These are phyloP conservation scores for Diaporthe ampelina DNA, from an alignment of 2,329 filamentous ascomycete genomes.

Conservation along the genomic window DNA sequence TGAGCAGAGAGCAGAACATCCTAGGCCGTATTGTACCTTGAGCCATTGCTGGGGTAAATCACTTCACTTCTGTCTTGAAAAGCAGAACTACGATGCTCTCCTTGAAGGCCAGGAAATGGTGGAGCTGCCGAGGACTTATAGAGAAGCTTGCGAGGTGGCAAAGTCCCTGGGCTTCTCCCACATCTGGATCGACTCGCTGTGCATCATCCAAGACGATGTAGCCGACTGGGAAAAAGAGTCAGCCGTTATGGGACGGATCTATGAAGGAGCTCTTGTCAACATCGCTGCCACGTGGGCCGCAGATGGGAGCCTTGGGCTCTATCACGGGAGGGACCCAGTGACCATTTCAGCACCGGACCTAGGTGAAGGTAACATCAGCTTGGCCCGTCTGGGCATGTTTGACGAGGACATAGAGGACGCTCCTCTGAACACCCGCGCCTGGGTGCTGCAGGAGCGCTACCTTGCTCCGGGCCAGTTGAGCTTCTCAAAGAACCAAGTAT, in stretches of 20 bases:
- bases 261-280: conserved; percentile 5
- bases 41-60: background rate
- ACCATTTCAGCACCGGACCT: background rate
- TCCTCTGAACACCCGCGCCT: conserved; percentile 40
- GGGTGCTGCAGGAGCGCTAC: conserved; percentile 46
- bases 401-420: background rate
- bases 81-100: background rate
- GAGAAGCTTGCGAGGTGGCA: background rate
- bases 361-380: background rate
- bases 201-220: background rate
- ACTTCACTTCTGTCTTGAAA: background rate
- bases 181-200: conserved; percentile 6
- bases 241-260: conserved; percentile 1
- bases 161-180: background rate
- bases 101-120: background rate
- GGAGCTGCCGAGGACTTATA: background rate
- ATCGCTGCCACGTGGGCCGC: background rate
- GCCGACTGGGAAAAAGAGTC: background rate
- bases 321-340: background rate
- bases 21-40: background rate
- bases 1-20: background rate
- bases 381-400: background rate
- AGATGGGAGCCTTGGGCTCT: background rate
- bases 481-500: conserved; percentile 41
- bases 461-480: conserved; percentile 44